Base-by-base conservation (phyloP, 768 basidiomycete genomes). In the Galerina marginata region DNA sequence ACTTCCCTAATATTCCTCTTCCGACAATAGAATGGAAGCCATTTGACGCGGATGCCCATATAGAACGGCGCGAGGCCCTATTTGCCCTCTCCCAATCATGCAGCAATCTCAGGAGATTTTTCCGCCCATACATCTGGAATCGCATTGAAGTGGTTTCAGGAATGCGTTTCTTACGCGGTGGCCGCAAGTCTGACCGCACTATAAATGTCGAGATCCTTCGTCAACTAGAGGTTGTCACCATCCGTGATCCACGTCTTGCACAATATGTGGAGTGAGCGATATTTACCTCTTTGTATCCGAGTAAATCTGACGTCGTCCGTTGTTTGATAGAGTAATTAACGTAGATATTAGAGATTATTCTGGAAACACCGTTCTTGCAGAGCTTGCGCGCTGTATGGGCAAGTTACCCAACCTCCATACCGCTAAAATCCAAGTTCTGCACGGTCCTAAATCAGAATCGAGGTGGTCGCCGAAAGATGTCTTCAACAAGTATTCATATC, bases 221-320 rank as follows among this genome's bases (percentile, higher is more conserved):
- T 23, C 65, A 71, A 46, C 58, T 68, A 0, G 70, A 73, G 54
- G 62, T 67, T 20, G 67, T 70, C 9, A 71, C 70, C 1, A 54
- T 69, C 11, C 65, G 66, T 7, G 65, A 65, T 25, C 64, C 69
- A 9, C 55, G 60, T 4, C 57, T 71, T 2, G 68, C 68, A 2
- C 25, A 56, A 15, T 58, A 65, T 44, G 69, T 72, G 14, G 4
- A 59, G 58, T 59, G 29, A 16, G 58, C 45, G 4, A 7, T 33
- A 33, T 33, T 9, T 20, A 14, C 25, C 15, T 36, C 43, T 26
- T 15, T 23, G 26, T 50, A 25, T 36, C 33, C 9, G 36, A 16
- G 26, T 15, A 23, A 38, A 12, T 10, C 16, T 50, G 39, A 14
- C 12, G 10, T n/a, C 37, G 7, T 33, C 33, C 2, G 11, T 40